These are phyloP conservation scores for Eudorina sp. DNA, from an alignment of 139 green algal genomes.

Conservation along the genomic window DNA sequence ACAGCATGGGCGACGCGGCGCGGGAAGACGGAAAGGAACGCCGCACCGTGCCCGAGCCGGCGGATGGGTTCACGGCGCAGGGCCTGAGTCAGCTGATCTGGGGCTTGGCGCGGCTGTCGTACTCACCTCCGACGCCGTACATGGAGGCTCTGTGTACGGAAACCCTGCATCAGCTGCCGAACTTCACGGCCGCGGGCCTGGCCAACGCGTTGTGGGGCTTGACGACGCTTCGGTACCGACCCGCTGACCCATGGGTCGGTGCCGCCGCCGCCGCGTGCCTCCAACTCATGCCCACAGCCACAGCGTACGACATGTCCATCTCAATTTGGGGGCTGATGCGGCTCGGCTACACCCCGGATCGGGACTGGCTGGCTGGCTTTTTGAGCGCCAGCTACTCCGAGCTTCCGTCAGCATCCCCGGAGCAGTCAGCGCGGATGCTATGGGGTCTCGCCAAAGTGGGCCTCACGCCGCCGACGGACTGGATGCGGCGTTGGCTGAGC, in stretches of 20 bases:
- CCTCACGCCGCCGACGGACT: conserved; percentile 27
- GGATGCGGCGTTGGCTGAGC: conserved; percentile 23
- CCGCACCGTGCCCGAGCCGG: no score
- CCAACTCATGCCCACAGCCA: conserved; percentile 2
- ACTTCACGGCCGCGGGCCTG: background rate
- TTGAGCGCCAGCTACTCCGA: conserved; percentile 2
- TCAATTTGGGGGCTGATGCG: conserved; percentile 7
- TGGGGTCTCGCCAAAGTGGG: conserved; percentile 26
- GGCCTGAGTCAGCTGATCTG: conserved; percentile 26
- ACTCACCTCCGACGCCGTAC: background rate
- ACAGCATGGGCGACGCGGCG: no score
- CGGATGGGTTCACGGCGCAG: background rate
- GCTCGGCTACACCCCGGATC: background rate
- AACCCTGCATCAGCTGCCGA: background rate
- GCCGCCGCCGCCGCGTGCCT: background rate
- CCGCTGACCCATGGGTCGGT: background rate
- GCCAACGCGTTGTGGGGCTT: conserved; percentile 25
- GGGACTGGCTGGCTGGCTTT: conserved; percentile 13
- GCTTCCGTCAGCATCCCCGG: background rate
- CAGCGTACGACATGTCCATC: conserved; percentile 31
- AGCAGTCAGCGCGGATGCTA: conserved; percentile 40
- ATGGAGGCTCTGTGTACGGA: background rate
- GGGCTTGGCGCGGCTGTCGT: conserved; percentile 17
- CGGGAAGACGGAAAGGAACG: no score
- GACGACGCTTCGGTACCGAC: background rate